Evolutionary conservation across 495 filamentous ascomycete genomes (phyloP), one percentile per base, ranked within the genome.

Genomic region (Penicillium lagena): DNA sequence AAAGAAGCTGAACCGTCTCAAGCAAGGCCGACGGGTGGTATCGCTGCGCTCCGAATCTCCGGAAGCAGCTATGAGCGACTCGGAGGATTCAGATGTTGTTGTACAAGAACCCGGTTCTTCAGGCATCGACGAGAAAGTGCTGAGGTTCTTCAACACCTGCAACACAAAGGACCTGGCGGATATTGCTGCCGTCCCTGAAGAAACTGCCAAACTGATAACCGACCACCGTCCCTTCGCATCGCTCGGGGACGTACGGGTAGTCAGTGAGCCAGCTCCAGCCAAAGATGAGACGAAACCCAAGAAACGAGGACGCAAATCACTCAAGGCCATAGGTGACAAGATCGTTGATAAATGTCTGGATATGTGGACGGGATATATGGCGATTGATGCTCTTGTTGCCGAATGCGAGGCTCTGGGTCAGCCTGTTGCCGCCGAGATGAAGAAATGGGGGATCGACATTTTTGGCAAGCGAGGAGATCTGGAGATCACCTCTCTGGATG

Each of bases 91-190:
- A 1, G 79, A 82, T 47, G 78, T 78, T 32, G 76, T 70, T 22
- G 54, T 68, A 5, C 70, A 66, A 28, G 57, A 54, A 35, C 42
- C 60, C 9, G 62, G 49, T 11, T 56, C 66, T 40, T 69, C 66
- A 35, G 64, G 67, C 27, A 46, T 81, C 32, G 78, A 85, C 15
- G 45, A 43, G 7, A 78, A 77, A 39, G 79, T 96, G 1, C 67
- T 97, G 12, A 73, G 79, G 0, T 95, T 88, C 59, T 80, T 98
- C 64, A 97, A 98, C 57, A 82, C 73, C 1, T 93, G 87, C 63
- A 74, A 77, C 3, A 64, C 71, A 12, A 72, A 81, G 22, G 83
- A 87, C 37, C 75, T 98, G 12, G 77, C 81, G 2, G 89, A 94
- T 54, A 82, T 95, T 35, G 83, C 87, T 10, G 76, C 75, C 37